phyloP scores from a whole-genome alignment of 805 yeast species.

The Citeromyces matritensis region DNA sequence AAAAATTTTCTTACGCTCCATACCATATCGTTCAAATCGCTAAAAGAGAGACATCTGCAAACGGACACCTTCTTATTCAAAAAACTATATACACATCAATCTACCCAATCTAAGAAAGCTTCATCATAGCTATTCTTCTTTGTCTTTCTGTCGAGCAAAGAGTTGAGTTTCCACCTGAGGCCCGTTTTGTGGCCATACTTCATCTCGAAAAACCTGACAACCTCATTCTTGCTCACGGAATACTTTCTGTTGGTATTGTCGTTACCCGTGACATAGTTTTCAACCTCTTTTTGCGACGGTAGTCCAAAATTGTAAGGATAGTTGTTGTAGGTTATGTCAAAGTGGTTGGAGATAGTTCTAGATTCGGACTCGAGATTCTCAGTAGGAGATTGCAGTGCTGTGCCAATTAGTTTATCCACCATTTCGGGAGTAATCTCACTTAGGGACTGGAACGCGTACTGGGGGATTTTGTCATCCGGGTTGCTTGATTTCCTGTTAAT shows the following conservation, averaged over 20 bases:
- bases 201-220: slow-evolving; percentile 42
- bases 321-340: slow-evolving; percentile 18
- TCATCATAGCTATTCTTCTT: slow-evolving; percentile 23
- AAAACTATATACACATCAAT: no score
- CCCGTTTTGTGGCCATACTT: slow-evolving; percentile 43
- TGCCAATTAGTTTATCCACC: slow-evolving; percentile 29
- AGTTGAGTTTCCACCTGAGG: slow-evolving; percentile 40
- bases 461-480: slow-evolving; percentile 10
- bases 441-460: slow-evolving; percentile 25
- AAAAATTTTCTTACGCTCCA: no score
- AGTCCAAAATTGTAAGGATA: slow-evolving; percentile 65
- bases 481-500: slow-evolving; percentile 23
- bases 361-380: slow-evolving; percentile 4
- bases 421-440: slow-evolving; percentile 53
- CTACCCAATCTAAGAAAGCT: slow-evolving; percentile 31
- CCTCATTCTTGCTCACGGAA: slow-evolving; percentile 57
- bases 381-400: slow-evolving; percentile 13
- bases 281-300: slow-evolving; percentile 57
- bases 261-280: slow-evolving; percentile 52
- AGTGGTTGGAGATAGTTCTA: slow-evolving; percentile 3
- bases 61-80: no score
- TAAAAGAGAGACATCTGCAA: no score
- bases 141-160: slow-evolving; percentile 45
- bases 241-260: slow-evolving; percentile 50
- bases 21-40: no score